These are phyloP conservation scores for Hordeum pubiflorum DNA, from an alignment of 202 grass and related monocot species.

Conservation along the genomic window DNA sequence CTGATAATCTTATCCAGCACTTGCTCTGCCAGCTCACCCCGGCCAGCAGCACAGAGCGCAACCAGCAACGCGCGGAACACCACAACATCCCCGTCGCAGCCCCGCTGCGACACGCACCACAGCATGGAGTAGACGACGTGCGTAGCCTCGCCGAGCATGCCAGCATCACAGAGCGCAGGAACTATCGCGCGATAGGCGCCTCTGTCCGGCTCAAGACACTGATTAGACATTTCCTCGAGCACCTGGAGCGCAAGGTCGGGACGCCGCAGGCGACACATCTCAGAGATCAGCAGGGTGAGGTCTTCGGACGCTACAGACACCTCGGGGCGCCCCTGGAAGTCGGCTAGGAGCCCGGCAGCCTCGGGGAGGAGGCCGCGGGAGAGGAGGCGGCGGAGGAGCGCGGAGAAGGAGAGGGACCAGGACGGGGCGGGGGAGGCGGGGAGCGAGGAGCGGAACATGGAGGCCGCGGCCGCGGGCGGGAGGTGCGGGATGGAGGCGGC, in stretches of 20 bases:
- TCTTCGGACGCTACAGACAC: conserved; percentile 32
- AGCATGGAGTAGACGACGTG: conserved; percentile 81
- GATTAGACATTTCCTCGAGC: conserved; percentile 51
- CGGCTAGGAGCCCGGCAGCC: conserved; percentile 39
- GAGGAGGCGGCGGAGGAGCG: conserved; percentile 51
- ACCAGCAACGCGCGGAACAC: conserved; percentile 55
- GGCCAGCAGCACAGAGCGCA: conserved; percentile 42
- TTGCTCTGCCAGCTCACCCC: conserved; percentile 41
- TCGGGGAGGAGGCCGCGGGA: conserved; percentile 27
- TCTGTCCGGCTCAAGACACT: conserved; percentile 46
- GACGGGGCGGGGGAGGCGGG: conserved; percentile 46
- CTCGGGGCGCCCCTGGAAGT: conserved; percentile 36
- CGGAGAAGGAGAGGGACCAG: conserved; percentile 74
- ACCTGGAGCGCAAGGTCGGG: conserved; percentile 58
- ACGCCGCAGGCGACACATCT: conserved; percentile 22
- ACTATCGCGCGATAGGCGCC: conserved; percentile 53
- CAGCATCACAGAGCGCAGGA: conserved; percentile 50
- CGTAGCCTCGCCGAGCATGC: conserved; percentile 64
- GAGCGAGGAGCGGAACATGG: conserved; percentile 46
- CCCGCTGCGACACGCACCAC: conserved; percentile 55
- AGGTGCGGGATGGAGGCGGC: conserved; percentile 42
- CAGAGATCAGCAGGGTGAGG: conserved; percentile 46
- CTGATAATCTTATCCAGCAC: conserved; percentile 71
- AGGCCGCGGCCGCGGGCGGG: conserved; percentile 18
- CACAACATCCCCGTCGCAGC: conserved; percentile 56